Evolutionary conservation across 441 rosid genomes (phyloP).

Genomic region (Euphorbia celastroides): DNA sequence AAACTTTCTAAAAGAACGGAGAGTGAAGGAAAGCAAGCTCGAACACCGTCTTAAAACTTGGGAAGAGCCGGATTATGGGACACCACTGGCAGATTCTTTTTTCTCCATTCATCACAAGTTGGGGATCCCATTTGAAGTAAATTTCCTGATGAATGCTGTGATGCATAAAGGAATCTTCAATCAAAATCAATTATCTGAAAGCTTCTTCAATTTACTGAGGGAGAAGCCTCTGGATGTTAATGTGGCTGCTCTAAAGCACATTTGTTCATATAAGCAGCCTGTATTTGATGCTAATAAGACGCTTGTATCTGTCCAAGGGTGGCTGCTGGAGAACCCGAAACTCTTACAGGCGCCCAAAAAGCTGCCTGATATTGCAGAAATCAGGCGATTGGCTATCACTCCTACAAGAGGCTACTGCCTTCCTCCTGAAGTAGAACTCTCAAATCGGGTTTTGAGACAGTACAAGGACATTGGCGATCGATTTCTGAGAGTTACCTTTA

Average conservation of each 20-base stretch:
- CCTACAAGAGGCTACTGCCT: slow-evolving; percentile 90
- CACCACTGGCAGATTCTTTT: slow-evolving; percentile 45
- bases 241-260: slow-evolving; percentile 69
- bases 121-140: slow-evolving; percentile 59
- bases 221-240: slow-evolving; percentile 54
- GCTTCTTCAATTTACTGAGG: slow-evolving; percentile 62
- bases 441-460: slow-evolving; percentile 80
- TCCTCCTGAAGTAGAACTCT: slow-evolving; percentile 85
- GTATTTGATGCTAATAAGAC: slow-evolving; percentile 56
- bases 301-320: slow-evolving; percentile 56
- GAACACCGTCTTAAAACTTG: slow-evolving; percentile 32
- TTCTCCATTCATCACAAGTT: slow-evolving; percentile 47
- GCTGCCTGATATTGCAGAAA: slow-evolving; percentile 52
- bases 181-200: slow-evolving; percentile 57
- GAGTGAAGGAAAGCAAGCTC: slow-evolving; percentile 46
- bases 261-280: slow-evolving; percentile 56
- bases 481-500: slow-evolving; percentile 81
- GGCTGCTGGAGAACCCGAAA: slow-evolving; percentile 63
- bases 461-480: slow-evolving; percentile 58
- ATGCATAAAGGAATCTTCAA: slow-evolving; percentile 69
- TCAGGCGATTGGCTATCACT: slow-evolving; percentile 73
- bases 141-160: slow-evolving; percentile 73
- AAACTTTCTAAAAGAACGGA: slow-evolving; percentile 39
- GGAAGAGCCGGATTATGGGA: slow-evolving; percentile 65
- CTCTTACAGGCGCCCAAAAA: slow-evolving; percentile 35